Evolutionary conservation across 1,139 yeast species (phyloP), one percentile per base, ranked within the genome.

Genomic region (Candida buenavistaensis): DNA sequence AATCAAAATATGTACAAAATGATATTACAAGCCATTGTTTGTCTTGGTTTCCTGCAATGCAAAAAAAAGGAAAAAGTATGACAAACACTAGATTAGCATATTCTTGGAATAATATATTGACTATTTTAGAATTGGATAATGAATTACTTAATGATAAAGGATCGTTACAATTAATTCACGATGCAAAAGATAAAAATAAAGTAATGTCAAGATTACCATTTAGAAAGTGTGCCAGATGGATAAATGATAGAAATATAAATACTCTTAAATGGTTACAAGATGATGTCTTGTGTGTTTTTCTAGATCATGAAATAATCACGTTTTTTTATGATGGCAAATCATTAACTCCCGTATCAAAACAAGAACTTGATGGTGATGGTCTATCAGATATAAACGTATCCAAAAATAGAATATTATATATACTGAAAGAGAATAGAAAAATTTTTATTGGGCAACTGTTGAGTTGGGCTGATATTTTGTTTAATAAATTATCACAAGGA

Each of bases 381-480:
- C 33, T 24, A 3, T 13, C 32, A 20, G 45, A 54, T 6, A 47
- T 64, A 11, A 53, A 54, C 19, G 49, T 54, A 5, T 47, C 57
- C 20, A 62, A 64, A 33, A 56, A 59, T 23, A 47, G 62, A 24
- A 38, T 65, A 20, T 37, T 42, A 14, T 31, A 44, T n/a, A 30
- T 39, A n/a, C n/a, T n/a, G 1, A 35, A 32, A 11, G 36, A 36
- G 4, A 13, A 17, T 17, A 17, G 7, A 17, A 5, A 5, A 17
- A 17, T 68, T 63, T 40, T 60, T 5, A 66, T 80, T 10, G 94
- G 90, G 0, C 63, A 78, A 11, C 57, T 80, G 10, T 65, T 80
- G 4, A 80, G 75, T 46, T 87, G 96, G 96, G 88, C 89, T 0
- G 94, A 85, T 48, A 62, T 74, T 14, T 53, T 81, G 11, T 60